phyloP scores from a whole-genome alignment of 805 yeast genomes.

The Pichia paraexigua region DNA sequence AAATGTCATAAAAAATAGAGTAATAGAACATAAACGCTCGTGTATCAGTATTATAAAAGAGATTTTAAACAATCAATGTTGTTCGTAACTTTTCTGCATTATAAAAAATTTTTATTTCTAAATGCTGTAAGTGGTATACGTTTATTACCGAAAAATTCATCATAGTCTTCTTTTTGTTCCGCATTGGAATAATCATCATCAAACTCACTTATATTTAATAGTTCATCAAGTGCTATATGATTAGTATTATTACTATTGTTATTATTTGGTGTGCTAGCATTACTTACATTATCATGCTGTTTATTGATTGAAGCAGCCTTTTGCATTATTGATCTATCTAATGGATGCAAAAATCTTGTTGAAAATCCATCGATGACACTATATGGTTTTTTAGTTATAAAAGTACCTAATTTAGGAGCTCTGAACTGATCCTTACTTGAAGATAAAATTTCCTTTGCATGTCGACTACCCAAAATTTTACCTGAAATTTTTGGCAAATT shows the following conservation, averaged over 20 bases:
- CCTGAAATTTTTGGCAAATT: conserved; percentile 65
- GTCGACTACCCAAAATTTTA: conserved; percentile 60
- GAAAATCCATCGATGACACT: conserved; percentile 93
- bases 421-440: conserved; percentile 76
- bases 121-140: conserved; percentile 84
- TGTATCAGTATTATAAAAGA: no score
- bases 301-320: conserved; percentile 14
- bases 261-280: conserved; percentile 9
- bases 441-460: conserved; percentile 90
- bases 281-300: background rate
- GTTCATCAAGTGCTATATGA: conserved; percentile 52
- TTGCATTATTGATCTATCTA: conserved; percentile 19
- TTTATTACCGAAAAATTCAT: conserved; percentile 25
- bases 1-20: background rate
- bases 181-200: conserved; percentile 39
- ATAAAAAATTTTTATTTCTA: conserved; percentile 49
- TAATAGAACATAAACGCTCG: background rate
- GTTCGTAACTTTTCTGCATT: background rate
- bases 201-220: conserved; percentile 79
- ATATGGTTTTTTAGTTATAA: conserved; percentile 79
- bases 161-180: conserved; percentile 4
- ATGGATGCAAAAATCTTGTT: conserved; percentile 68
- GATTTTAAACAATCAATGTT: background rate
- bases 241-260: background rate
- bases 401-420: conserved; percentile 89